Evolutionary conservation across 2,329 filamentous ascomycete genomes (phyloP).

Genomic region (Fusarium sp.): DNA sequence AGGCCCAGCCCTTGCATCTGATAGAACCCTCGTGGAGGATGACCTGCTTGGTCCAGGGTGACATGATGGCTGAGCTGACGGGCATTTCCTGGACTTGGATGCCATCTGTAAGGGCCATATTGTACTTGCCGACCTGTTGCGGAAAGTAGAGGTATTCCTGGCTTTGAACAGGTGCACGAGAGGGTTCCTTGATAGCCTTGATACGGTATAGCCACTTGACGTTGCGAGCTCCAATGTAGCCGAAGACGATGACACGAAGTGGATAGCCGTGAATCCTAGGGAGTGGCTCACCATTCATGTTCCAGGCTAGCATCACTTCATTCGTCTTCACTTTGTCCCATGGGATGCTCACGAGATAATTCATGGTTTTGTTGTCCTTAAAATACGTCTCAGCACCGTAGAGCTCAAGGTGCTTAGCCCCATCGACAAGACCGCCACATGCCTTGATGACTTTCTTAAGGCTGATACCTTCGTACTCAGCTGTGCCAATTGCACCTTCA

Average conservation of each 20-base stretch:
- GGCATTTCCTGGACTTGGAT: slow-evolving; percentile 80
- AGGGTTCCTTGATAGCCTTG: slow-evolving; percentile 68
- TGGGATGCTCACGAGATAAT: slow-evolving; percentile 75
- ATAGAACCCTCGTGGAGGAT: slow-evolving; percentile 71
- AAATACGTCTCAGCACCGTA: slow-evolving; percentile 79
- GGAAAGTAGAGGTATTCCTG: slow-evolving; percentile 77
- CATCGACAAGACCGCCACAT: slow-evolving; percentile 69
- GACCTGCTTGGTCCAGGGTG: slow-evolving; percentile 68
- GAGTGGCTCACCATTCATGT: slow-evolving; percentile 75
- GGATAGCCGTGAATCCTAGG: slow-evolving; percentile 75
- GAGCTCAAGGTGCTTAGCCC: slow-evolving; percentile 73
- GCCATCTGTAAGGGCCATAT: slow-evolving; percentile 67
- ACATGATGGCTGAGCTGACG: slow-evolving; percentile 74
- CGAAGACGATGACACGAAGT: slow-evolving; percentile 70
- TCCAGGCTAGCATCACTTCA: slow-evolving; percentile 75
- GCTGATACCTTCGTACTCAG: slow-evolving; percentile 70
- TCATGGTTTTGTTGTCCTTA: slow-evolving; percentile 72
- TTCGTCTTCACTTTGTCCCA: slow-evolving; percentile 74
- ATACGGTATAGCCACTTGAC: slow-evolving; percentile 73
- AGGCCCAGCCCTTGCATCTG: slow-evolving; percentile 67
- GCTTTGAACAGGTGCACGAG: slow-evolving; percentile 69
- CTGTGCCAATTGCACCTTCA: slow-evolving; percentile 75
- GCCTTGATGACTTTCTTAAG: slow-evolving; percentile 77
- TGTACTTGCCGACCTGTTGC: slow-evolving; percentile 76
- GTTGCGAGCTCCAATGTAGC: slow-evolving; percentile 74